Evolutionary conservation across 768 basidiomycete genomes (phyloP).

Genomic region (Rhodosporidiobolus odoratus): DNA sequence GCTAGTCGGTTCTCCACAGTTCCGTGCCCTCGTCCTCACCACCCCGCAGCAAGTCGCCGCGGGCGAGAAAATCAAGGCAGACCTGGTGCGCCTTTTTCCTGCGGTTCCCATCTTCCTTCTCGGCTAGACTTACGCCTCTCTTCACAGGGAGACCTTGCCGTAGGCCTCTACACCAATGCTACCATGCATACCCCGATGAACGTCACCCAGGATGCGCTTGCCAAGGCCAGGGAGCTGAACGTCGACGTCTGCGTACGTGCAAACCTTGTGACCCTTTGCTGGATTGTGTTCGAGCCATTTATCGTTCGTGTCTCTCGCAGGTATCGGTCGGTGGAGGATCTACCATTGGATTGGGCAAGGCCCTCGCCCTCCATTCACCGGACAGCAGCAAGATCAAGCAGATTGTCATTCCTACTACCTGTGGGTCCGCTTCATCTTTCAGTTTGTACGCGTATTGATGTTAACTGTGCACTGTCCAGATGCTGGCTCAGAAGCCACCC

Average conservation of each 20-base stretch:
- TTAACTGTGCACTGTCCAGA: too few species aligned
- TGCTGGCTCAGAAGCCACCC: constrained; percentile 50
- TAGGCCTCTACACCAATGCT: constrained; percentile 49
- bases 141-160: constrained; percentile 38
- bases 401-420: constrained; percentile 50
- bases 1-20: not conserved
- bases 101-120: constrained; percentile 16
- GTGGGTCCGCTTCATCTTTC: constrained; percentile 21
- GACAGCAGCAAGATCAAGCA: constrained; percentile 44
- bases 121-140: not conserved
- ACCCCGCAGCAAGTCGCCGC: constrained; percentile 46
- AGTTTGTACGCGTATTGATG: too few species aligned
- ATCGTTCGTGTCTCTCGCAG: not conserved
- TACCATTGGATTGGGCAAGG: constrained; percentile 50
- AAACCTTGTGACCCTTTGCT: not conserved
- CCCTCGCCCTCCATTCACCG: constrained; percentile 49
- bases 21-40: constrained; percentile 47
- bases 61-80: constrained; percentile 42
- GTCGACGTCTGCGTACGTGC: constrained; percentile 49
- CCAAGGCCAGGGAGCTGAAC: constrained; percentile 39
- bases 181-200: constrained; percentile 51
- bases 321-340: constrained; percentile 48
- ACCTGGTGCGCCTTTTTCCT: constrained; percentile 35
- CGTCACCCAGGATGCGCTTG: constrained; percentile 48
- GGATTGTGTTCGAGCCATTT: too few species aligned